A percentile compares a stretch with the other conserved stretches of the same genome.
Conservation (phyloP, 1,284 basidiomycete species). For the Phellopilus nigrolimitatus region DNA sequence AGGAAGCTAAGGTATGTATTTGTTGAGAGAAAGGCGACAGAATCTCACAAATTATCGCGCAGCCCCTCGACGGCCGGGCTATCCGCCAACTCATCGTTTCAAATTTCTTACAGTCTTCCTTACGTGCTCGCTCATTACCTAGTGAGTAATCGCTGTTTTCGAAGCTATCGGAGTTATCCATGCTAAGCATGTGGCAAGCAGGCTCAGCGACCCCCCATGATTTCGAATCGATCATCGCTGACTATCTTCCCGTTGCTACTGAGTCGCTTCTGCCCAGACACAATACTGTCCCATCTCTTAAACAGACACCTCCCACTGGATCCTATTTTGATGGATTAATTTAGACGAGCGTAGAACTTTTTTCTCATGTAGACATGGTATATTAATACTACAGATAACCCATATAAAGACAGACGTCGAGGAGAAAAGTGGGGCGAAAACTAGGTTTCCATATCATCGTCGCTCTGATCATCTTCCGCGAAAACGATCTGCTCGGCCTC, state of each 20-base stretch:
- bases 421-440: neutral
- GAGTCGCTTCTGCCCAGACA: slow-evolving; percentile 21
- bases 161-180: slow-evolving; percentile 10
- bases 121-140: slow-evolving; percentile 44
- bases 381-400: too few relatives aligned
- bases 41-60: slow-evolving; percentile 8
- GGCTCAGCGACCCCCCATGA: slow-evolving; percentile 39
- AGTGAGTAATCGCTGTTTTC: slow-evolving; percentile 34
- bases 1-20: slow-evolving; percentile 19
- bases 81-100: slow-evolving; percentile 70
- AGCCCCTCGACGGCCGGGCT: slow-evolving; percentile 65
- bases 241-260: slow-evolving; percentile 49
- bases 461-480: slow-evolving; percentile 33
- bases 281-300: slow-evolving; percentile 21
- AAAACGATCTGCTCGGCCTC: slow-evolving; percentile 28
- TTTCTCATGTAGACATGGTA: neutral
- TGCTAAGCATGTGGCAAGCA: slow-evolving; percentile 24
- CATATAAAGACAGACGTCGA: too few relatives aligned
- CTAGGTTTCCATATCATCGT: slow-evolving; percentile 27
- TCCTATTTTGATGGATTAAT: slow-evolving; percentile 42
- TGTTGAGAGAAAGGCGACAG: neutral
- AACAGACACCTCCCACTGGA: slow-evolving; percentile 25
- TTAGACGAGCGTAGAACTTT: slow-evolving; percentile 23
- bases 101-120: slow-evolving; percentile 59
- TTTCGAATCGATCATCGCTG: slow-evolving; percentile 68